These are phyloP conservation scores for Epithemia pelagica DNA, from an alignment of 108 stramenopile species.

Conservation along the genomic window DNA sequence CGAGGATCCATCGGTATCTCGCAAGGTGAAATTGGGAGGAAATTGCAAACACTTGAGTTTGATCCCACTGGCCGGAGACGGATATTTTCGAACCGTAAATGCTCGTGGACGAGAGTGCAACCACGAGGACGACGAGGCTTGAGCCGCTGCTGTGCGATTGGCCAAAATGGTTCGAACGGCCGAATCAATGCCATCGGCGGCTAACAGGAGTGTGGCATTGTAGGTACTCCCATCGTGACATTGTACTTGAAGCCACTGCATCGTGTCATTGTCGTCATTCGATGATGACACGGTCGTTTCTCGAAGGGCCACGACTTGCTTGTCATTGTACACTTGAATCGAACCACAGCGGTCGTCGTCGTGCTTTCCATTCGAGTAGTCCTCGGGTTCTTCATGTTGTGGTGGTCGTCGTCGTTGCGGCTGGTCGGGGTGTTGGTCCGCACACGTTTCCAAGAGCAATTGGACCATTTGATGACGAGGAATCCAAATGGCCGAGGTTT, in stretches of 20 bases:
- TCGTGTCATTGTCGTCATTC: not conserved
- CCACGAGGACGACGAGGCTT: slow-evolving; percentile 1
- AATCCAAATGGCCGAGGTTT: slow-evolving; percentile 25
- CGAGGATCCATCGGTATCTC: not conserved
- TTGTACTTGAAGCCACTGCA: not conserved
- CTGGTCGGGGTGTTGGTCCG: not conserved
- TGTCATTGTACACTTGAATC: slow-evolving; percentile 21
- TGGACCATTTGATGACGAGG: slow-evolving; percentile 43
- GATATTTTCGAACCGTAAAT: slow-evolving; percentile 1
- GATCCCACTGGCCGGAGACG: slow-evolving; percentile 16
- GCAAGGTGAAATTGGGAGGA: slow-evolving; percentile 27
- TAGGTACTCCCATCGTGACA: slow-evolving; percentile 5
- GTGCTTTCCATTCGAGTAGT: not conserved
- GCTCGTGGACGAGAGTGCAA: not conserved
- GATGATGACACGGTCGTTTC: not conserved
- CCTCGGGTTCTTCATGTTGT: not conserved
- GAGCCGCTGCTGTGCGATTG: not conserved
- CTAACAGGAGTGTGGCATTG: slow-evolving; percentile 31
- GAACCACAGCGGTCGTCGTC: slow-evolving; percentile 8
- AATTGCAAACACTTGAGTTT: slow-evolving; percentile 64
- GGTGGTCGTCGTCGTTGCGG: not conserved
- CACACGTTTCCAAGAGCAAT: slow-evolving; percentile 25
- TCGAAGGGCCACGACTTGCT: not conserved
- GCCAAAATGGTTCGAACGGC: slow-evolving; percentile 37
- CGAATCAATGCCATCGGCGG: slow-evolving; percentile 69